Evolutionary conservation across 78 protist genomes (phyloP).

Genomic region (Thecamonas trahens): DNA sequence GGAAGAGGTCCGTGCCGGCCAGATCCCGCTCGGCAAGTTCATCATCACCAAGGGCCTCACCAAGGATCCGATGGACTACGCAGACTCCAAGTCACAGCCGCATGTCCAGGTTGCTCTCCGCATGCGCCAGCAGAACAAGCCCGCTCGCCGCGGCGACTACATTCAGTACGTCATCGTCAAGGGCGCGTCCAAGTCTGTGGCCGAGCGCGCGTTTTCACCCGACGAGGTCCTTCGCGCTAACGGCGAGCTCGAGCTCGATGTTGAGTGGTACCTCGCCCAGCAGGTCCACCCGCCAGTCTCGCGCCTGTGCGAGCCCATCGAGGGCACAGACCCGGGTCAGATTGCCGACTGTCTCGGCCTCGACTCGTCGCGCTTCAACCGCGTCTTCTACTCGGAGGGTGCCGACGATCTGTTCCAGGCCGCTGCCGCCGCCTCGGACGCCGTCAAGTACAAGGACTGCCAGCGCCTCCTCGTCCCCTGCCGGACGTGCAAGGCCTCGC

Average conservation of each 20-base stretch:
- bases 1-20: constrained; percentile 3
- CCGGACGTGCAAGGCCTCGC: neutral
- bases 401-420: neutral
- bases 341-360: constrained; percentile 66
- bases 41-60: constrained; percentile 78
- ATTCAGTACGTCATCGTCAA: constrained; percentile 84
- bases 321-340: constrained; percentile 45
- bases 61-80: constrained; percentile 78
- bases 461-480: neutral
- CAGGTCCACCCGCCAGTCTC: constrained; percentile 81
- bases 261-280: constrained; percentile 35
- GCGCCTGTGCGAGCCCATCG: constrained; percentile 75
- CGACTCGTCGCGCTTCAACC: constrained; percentile 9
- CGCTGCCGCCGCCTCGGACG: neutral
- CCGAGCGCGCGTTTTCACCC: constrained; percentile 42
- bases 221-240: constrained; percentile 14
- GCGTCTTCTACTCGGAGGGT: neutral
- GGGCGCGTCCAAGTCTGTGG: constrained; percentile 6
- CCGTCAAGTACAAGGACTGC: too few relatives aligned
- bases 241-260: neutral
- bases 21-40: constrained; percentile 42
- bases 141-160: constrained; percentile 72
- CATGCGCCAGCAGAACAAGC: constrained; percentile 27
- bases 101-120: constrained; percentile 82
- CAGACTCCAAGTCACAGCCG: constrained; percentile 85